Base-by-base conservation (phyloP, 768 basidiomycete genomes). In the Lactarius akahatsu region DNA sequence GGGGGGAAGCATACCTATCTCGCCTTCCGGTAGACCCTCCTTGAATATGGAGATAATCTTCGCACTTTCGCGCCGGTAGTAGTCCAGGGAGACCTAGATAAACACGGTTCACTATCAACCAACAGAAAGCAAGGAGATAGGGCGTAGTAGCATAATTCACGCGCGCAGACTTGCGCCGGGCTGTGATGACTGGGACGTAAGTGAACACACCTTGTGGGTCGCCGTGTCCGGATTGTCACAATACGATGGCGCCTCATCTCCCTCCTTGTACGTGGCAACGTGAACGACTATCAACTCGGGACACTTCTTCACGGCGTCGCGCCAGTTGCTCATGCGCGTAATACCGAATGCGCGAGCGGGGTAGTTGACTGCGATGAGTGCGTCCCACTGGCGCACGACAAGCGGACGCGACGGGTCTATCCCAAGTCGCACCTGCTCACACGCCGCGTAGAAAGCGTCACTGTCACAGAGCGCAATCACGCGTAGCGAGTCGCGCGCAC, bases 361-460 rank as follows among this genome's bases (percentile, higher is more conserved):
- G 74, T 99, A 98, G 77, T 96, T 98, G 69, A 98, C 90, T 0
- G 97, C 97, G 65, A 99, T 98, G 61, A 96, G 74, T 18, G 86
- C 81, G 55, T 91, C 85, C 95, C 95, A 96, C 70, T 96, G 94
- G 54, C 89, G 82, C 7, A 94, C 93, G 6, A 93, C 91, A 13
- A 96, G 80, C 0, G 94, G 93, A 1, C 76, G 70, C 73, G 82
- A 80, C 50, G 82, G 81, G 59, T 83, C 80, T 55, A 92, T 78
- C 0, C 84, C 85, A 0, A 96, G 83, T 34, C 94, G 82, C 61
- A 92, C 83, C 78, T 89, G 90, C 76, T 97, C 96, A 78, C 92
- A 96, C 8, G 90, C 87, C 15, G 83, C 85, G 75, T 90, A 92
- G 73, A 90, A 94, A 0, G 90, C 92, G 78, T 91, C 91, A 85